Evolutionary conservation across 2,329 filamentous ascomycete species (phyloP), one percentile per base, ranked within the genome.

Genomic region (Paecilomyces dactylethromorphus): DNA sequence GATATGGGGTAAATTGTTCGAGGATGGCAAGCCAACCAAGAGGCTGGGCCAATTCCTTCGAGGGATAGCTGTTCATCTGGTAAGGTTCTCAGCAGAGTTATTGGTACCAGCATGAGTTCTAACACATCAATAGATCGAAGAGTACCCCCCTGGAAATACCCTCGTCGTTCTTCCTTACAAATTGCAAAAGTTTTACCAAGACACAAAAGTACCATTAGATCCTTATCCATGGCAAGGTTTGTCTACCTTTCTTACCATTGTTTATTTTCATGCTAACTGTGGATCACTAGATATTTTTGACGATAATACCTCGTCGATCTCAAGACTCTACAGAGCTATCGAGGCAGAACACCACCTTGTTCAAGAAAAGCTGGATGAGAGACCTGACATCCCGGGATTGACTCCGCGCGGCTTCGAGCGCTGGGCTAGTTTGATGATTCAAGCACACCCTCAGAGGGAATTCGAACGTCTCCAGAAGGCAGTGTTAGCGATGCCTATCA

Each of bases 1-100:
- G 68, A 87, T 87, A 68, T 96, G 91, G 91, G 88, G 90, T 5
- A 80, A 79, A 10, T 72, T 96, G 2, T 95, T 95, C 68, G 85
- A 80, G 2, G 79, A 86, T 29, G 88, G 87, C 0, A 81, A 82
- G 58, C 85, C 89, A 0, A 92, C 90, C 0, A 73, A 80, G 54
- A 81, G 90, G 56, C 79, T 93, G 15, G 83, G 84, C 0, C 84
- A 92, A 63, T 86, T 94, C 45, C 76, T 95, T 54, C 81, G 86
- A 58, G 90, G 90, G 0, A 78, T 96, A 58, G 90, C 90, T 12
- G 80, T 85, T 57, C 87, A 91, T 69, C 77, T 96, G 67, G 89
- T 91, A 76, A 66, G 82, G 72, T n/a, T 45, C 39, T 45, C 7
- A 45, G 22, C 26, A 15, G 31, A 22, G 10, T 24, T 24, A 13